Base-by-base conservation (phyloP, 768 basidiomycete species). In the Boletus huronensis region DNA sequence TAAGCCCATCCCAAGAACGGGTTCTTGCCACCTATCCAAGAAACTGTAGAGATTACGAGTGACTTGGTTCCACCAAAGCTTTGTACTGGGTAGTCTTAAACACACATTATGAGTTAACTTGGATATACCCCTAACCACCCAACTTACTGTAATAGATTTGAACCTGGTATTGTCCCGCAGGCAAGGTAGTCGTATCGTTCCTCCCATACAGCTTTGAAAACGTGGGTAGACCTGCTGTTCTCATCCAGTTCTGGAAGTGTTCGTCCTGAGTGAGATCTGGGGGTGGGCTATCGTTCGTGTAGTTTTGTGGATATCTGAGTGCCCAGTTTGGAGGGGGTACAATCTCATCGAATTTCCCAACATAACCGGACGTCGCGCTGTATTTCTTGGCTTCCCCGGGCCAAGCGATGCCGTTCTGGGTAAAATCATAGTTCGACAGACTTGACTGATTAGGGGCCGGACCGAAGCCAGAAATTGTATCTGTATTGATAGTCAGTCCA, bases 231-330 rank as follows among this genome's bases (percentile, higher is more conserved):
- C 96, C 97, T 1, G 97, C 93, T 2, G 95, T 97, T 54, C 96
- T 83, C 97, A 99, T 99, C 97, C 97, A 99, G 68, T 96, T 95
- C 73, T 98, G 96, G 77, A 99, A 98, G 64, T 90, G 94, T 71
- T 98, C 90, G 65, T 98, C 87, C 2, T 62, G 60, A 49, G 77
- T 74, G 34, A 98, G 75, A 66, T 97, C 75, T 2, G 93, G 95
- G 19, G 87, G 84, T 16, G 81, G 81, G 57, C 77, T 82, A 5
- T 71, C 71, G 1, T 73, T 67, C 4, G 83, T 84, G 72, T 97
- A 98, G 52, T 80, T 80, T 57, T 88, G 69, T 1, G 93, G 92
- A 74, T 78, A 98, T 51, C 79, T 79, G 31, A 70, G 65, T 1
- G 61, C 70, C 97, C 97, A 99, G 72, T 97, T 98, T 6, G 97